These are phyloP conservation scores for Colletotrichum horii DNA, from an alignment of 2,329 filamentous ascomycete genomes.

Conservation along the genomic window DNA sequence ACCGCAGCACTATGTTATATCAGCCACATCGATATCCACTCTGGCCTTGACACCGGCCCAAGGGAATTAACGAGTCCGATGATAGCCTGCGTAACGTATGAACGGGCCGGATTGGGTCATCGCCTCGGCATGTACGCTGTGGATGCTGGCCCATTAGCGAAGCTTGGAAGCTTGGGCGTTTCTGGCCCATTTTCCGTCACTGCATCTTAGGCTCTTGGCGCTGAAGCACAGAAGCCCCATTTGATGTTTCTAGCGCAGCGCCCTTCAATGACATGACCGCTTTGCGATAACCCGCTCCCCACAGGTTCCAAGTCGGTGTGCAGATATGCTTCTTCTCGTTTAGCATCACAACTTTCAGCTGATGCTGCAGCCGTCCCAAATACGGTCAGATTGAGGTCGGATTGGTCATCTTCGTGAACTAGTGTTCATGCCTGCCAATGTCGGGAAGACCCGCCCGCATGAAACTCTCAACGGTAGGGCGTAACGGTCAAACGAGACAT, in stretches of 20 bases:
- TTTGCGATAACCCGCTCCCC: background rate
- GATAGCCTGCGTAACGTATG: background rate
- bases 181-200: background rate
- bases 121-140: background rate
- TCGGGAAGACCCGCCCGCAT: background rate
- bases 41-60: background rate
- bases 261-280: constrained; percentile 4
- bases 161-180: constrained; percentile 5
- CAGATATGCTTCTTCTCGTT: background rate
- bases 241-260: background rate
- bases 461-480: background rate
- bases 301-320: background rate
- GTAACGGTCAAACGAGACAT: background rate
- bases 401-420: background rate
- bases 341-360: background rate
- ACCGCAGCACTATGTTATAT: background rate
- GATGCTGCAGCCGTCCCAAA: background rate
- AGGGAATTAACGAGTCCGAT: background rate
- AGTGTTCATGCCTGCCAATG: background rate
- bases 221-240: background rate
- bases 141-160: background rate
- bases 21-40: background rate
- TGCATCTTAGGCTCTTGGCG: background rate
- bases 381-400: background rate
- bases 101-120: background rate